Conservation (phyloP, 1,284 basidiomycete genomes). For the Pyrrhoderma noxium region DNA sequence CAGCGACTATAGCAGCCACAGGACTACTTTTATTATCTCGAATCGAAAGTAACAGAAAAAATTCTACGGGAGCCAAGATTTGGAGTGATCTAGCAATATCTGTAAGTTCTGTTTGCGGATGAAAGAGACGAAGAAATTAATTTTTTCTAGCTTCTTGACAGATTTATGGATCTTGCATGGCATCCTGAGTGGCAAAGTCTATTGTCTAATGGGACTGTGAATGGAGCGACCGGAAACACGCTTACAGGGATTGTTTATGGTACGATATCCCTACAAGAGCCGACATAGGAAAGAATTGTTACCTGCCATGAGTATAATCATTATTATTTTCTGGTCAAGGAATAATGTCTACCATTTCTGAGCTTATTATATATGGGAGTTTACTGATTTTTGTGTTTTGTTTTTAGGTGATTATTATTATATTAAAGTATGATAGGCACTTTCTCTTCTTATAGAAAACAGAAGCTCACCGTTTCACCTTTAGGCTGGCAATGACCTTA, state of each 20-base stretch:
- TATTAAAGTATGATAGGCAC: constrained; percentile 25
- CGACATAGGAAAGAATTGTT: neutral
- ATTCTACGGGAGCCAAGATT: constrained; percentile 30
- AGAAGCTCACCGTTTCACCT: neutral
- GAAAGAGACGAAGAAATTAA: too few relatives aligned
- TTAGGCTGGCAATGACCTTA: constrained; percentile 28
- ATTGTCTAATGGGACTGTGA: constrained; percentile 60
- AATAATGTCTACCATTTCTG: neutral
- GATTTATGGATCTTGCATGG: constrained; percentile 49
- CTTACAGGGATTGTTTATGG: constrained; percentile 62
- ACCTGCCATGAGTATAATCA: neutral
- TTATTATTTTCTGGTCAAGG: neutral
- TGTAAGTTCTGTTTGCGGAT: constrained; percentile 24
- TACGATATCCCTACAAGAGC: constrained; percentile 24
- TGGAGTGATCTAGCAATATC: constrained; percentile 45
- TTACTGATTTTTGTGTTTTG: neutral
- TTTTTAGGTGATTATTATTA: constrained; percentile 36
- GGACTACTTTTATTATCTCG: constrained; percentile 52
- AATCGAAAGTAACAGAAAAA: constrained; percentile 35
- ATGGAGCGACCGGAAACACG: constrained; percentile 40
- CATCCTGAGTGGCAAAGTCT: constrained; percentile 52
- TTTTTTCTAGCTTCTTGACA: constrained; percentile 38
- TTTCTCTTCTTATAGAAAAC: neutral
- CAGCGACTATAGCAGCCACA: constrained; percentile 51
- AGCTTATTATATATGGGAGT: neutral